These are phyloP conservation scores for Tolypocladium guangdongense DNA, from an alignment of 2,329 filamentous ascomycete species.

Conservation along the genomic window DNA sequence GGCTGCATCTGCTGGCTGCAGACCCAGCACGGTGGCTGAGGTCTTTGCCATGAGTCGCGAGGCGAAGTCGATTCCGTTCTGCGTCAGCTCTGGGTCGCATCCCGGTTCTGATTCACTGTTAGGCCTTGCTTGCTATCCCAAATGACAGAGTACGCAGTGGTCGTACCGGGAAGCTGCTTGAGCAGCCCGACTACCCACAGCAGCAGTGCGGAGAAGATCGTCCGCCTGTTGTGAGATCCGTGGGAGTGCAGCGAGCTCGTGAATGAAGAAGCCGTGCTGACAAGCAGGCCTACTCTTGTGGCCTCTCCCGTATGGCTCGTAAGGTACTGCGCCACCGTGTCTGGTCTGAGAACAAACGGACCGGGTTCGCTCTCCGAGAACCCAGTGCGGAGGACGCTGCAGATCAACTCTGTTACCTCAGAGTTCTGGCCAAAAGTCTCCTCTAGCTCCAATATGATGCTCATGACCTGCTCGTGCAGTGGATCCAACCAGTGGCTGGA, in stretches of 20 bases:
- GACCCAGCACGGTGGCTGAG: constrained; percentile 47
- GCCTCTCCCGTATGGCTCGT: constrained; percentile 46
- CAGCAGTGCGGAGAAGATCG: constrained; percentile 41
- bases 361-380: constrained; percentile 66
- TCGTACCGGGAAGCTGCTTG: constrained; percentile 45
- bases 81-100: constrained; percentile 60
- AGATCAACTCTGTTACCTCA: constrained; percentile 63
- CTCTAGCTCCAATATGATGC: constrained; percentile 35
- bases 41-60: constrained; percentile 52
- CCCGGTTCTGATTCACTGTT: constrained; percentile 44
- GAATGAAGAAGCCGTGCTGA: constrained; percentile 63
- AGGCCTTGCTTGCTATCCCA: constrained; percentile 4
- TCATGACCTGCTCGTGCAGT: constrained; percentile 36
- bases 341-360: constrained; percentile 63
- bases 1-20: constrained; percentile 44
- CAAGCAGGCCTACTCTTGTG: constrained; percentile 55
- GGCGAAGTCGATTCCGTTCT: constrained; percentile 64
- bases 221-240: constrained; percentile 29
- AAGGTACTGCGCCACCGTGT: constrained; percentile 56
- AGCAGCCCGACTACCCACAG: constrained; percentile 54
- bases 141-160: neutral
- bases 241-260: constrained; percentile 45
- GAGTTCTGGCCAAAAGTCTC: constrained; percentile 44
- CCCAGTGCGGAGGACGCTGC: constrained; percentile 59
- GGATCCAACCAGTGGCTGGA: constrained; percentile 10